A percentile compares a stretch with the other conserved stretches of the same genome.
These are phyloP conservation scores for Trichoderma atrobrunneum DNA, from an alignment of 2,329 filamentous ascomycete genomes.

Conservation along the genomic window DNA sequence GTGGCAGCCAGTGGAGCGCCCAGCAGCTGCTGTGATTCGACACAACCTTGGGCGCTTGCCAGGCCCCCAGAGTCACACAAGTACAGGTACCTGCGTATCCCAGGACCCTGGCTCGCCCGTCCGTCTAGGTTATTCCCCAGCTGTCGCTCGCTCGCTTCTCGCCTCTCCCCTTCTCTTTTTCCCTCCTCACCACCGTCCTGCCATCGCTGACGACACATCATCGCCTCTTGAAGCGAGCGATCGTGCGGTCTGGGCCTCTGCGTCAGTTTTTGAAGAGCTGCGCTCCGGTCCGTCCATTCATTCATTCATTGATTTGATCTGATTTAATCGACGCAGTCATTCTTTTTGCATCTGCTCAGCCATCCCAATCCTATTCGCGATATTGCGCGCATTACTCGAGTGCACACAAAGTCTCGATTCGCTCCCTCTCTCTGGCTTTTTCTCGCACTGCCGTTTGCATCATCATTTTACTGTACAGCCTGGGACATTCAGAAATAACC, in stretches of 20 bases:
- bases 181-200: conserved; percentile 12
- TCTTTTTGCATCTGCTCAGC: conserved; percentile 3
- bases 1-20: neutral
- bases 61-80: neutral
- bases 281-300: conserved; percentile 19
- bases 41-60: neutral
- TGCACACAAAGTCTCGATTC: conserved; percentile 20
- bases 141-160: conserved; percentile 8
- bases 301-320: neutral
- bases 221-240: conserved; percentile 9
- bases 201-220: conserved; percentile 9
- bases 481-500: neutral
- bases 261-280: conserved; percentile 7
- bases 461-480: neutral
- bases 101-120: neutral
- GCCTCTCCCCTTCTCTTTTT: conserved; percentile 21
- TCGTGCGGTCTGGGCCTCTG: conserved; percentile 11
- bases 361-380: neutral
- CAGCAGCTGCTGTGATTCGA: neutral
- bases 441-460: conserved; percentile 7
- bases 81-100: neutral
- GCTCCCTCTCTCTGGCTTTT: conserved; percentile 18
- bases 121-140: neutral
- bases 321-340: conserved; percentile 3
- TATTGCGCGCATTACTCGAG: neutral